A percentile compares a stretch with the other conserved stretches of the same genome.
phyloP scores from a whole-genome alignment of 2,329 filamentous ascomycete species.

The Neofusicoccum sp. region DNA sequence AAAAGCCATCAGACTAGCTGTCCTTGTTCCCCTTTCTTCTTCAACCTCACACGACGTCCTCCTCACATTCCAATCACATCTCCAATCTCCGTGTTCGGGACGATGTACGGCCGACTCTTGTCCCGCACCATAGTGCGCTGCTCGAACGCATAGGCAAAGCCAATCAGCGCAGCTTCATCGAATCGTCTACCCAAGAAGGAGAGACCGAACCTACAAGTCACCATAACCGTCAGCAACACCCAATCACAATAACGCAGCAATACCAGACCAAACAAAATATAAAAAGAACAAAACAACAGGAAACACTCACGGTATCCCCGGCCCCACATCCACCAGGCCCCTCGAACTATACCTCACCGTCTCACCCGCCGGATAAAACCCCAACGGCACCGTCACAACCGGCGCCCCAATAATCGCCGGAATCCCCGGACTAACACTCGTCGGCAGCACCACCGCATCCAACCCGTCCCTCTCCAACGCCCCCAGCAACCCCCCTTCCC shows the following conservation, averaged over 20 bases:
- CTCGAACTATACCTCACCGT: conserved; percentile 46
- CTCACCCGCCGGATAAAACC: conserved; percentile 52
- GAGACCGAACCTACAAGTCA: conserved; percentile 52
- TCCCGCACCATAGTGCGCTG: conserved; percentile 54
- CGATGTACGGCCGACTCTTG: conserved; percentile 49
- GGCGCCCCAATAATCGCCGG: conserved; percentile 60
- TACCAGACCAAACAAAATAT: background rate
- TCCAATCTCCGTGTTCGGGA: conserved; percentile 44
- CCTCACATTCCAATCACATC: background rate
- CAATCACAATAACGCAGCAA: background rate
- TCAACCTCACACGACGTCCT: background rate
- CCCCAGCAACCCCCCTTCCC: conserved; percentile 60
- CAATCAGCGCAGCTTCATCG: conserved; percentile 61
- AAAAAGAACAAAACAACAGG: background rate
- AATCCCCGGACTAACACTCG: conserved; percentile 46
- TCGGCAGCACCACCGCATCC: conserved; percentile 63
- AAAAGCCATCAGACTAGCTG: no score
- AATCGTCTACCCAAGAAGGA: conserved; percentile 62
- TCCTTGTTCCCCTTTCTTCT: no score
- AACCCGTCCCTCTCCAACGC: conserved; percentile 57
- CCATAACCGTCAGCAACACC: background rate
- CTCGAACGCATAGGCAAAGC: conserved; percentile 68
- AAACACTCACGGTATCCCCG: conserved; percentile 45
- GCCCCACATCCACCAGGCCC: conserved; percentile 53
- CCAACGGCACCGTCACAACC: conserved; percentile 63